Percentiles rank a stretch among this genome's conserved stretches.
phyloP scores from a whole-genome alignment of 768 basidiomycete genomes.

The Bullera alba region DNA sequence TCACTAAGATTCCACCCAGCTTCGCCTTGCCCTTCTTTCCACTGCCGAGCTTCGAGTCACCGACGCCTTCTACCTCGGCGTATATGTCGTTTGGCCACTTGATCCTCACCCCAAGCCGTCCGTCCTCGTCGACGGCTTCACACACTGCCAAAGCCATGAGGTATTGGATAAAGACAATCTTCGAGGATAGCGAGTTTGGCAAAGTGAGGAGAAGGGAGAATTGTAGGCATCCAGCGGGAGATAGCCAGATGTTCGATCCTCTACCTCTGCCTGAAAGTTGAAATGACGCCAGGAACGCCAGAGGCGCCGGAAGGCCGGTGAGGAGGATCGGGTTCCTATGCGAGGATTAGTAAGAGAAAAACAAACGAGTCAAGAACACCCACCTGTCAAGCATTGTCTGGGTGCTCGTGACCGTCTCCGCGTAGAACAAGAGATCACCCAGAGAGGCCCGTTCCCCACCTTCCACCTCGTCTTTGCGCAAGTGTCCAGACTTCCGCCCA shows the following conservation, averaged over 20 bases:
- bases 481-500: constrained; percentile 18
- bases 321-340: constrained; percentile 70
- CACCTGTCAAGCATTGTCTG: constrained; percentile 92
- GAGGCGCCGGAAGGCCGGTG: constrained; percentile 61
- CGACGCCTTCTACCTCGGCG: constrained; percentile 52
- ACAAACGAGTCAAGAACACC: constrained; percentile 37
- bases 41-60: constrained; percentile 42
- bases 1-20: constrained; percentile 86
- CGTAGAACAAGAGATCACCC: constrained; percentile 75
- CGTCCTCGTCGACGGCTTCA: constrained; percentile 65
- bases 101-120: constrained; percentile 59
- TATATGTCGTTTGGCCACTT: constrained; percentile 99
- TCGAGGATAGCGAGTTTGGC: constrained; percentile 52
- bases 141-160: constrained; percentile 82
- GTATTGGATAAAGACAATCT: constrained; percentile 88
- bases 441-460: constrained; percentile 47
- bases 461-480: constrained; percentile 10
- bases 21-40: constrained; percentile 57
- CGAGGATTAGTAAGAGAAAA: not conserved
- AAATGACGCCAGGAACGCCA: constrained; percentile 76
- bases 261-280: constrained; percentile 85
- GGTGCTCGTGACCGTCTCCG: constrained; percentile 84
- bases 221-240: constrained; percentile 79
- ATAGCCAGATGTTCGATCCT: constrained; percentile 84
- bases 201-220: constrained; percentile 70